Base-by-base conservation (phyloP, 108 stramenopile genomes). In the Thalassiosira profunda region DNA sequence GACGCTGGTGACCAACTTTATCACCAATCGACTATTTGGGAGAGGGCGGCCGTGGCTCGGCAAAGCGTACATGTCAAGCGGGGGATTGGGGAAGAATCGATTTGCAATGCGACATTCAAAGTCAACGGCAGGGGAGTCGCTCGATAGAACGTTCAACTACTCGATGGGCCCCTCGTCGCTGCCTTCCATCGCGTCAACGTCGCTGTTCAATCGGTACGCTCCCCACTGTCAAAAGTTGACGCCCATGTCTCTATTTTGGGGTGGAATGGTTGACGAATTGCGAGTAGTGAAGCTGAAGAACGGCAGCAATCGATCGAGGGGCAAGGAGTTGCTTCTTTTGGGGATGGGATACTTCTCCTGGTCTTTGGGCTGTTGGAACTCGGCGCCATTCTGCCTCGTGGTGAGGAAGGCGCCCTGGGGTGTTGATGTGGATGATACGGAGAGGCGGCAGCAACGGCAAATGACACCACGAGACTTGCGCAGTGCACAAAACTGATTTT, bases 211-310 rank as follows among this genome's bases (percentile, higher is more conserved):
- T 44, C 14, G 45, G 34, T 72, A 72, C 56, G 49, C 71, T 21
- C 34, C 36, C 1, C 71, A 72, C 21, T 53, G 41, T 33, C 40
- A 48, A 30, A 34, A 3, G 26, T 58, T 25, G 40, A 56, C 61
- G 11, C 71, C 71, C 10, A 42, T 62, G 61, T 63, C 61, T 34
- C 29, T 72, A 18, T 56, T 72, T 46, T 72, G 71, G 71, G 36
- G 61, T 24, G 71, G 71, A 14, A 72, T 72, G 71, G 71, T 72
- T 38, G 71, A 72, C 44, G 71, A 72, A 42, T 45, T 72, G 38
- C 36, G 58, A 47, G 61, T 62, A n/a, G 37, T 72, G 34, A 40
- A 51, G 20, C 41, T 63, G 18, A 17, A 11, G 37, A 28, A 30
- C 29, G 37, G 26, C 14, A 48, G 18, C 14, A 29, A 48, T 8